Evolutionary conservation across 2,329 filamentous ascomycete genomes (phyloP), one percentile per base, ranked within the genome.

Genomic region (Penicillium sp.): DNA sequence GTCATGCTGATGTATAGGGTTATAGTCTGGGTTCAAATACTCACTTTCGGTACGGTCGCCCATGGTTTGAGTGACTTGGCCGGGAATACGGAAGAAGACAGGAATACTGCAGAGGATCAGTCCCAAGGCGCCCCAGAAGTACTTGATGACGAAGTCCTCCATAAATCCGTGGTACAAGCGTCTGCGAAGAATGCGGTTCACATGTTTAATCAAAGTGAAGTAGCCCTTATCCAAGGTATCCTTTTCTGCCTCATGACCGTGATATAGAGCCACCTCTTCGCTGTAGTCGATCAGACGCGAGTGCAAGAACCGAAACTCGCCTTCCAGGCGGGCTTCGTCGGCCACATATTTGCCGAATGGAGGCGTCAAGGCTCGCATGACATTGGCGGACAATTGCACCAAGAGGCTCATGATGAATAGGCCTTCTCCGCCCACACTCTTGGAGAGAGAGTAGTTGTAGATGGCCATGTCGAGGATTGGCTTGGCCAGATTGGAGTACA

Each of bases 131-230:
- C 93, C 93, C 93, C 93, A 98, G 71, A 97, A 93, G 68, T 98
- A 98, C 70, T 98, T 98, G 71, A 98, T 95, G 51, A 97, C 88
- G 69, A 96, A 98, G 69, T 98, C 93, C 68, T 98, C 93, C 91
- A 97, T 96, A 63, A 98, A 85, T n/a, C 90, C 91, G 67, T 98
- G 91, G 69, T 96, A 97, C 68, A 98, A 86, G 43, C 93, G 82
- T 54, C 88, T 79, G 34, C 90, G 80, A 53, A 98, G 73, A 57
- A 97, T 96, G 64, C 95, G 84, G 69, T 98, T 98, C 65, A 97
- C 91, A 71, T 98, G 93, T 72, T 96, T 97, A 74, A 98, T 98
- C 33, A 98, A 77, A 2, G 93, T 98, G 65, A 98, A 98, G 70
- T 98, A 98, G n/a, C 91, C 91, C 73, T 97, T 97, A 71, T 98